Percentiles rank a stretch among this genome's conserved stretches.
Evolutionary conservation across 2,329 filamentous ascomycete genomes (phyloP).

Genomic region (Thermothelomyces thermophilus): DNA sequence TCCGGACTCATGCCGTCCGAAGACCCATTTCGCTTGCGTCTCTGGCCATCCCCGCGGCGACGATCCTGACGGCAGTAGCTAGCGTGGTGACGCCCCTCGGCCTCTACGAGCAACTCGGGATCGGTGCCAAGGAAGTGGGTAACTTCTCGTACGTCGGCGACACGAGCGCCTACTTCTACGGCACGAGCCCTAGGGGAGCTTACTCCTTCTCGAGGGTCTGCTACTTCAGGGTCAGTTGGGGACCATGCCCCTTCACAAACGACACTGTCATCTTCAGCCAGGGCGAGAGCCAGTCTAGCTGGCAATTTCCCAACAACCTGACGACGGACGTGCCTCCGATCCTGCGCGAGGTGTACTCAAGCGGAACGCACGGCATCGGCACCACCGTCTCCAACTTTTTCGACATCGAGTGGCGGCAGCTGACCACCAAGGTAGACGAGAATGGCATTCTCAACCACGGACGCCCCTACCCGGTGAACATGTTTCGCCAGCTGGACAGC

Average conservation of each 20-base stretch:
- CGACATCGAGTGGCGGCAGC: conserved; percentile 9
- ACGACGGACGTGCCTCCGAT: not conserved
- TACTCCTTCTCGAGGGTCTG: not conserved
- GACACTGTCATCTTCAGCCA: not conserved
- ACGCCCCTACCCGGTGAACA: not conserved
- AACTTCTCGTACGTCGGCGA: conserved; percentile 1
- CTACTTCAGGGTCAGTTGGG: not conserved
- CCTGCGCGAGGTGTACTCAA: conserved; percentile 2
- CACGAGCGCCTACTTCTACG: not conserved
- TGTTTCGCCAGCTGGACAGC: not conserved
- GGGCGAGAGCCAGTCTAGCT: not conserved
- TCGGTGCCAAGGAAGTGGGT: not conserved
- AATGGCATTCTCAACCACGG: not conserved
- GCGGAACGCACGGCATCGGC: not conserved
- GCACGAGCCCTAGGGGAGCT: not conserved
- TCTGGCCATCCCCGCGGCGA: not conserved
- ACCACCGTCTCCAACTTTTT: conserved; percentile 9
- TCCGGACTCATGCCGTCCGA: conserved; percentile 1
- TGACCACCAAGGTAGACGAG: not conserved
- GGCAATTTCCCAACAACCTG: not conserved
- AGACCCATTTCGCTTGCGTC: not conserved
- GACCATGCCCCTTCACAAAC: conserved; percentile 1
- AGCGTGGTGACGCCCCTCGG: conserved; percentile 7
- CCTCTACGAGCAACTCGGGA: not conserved
- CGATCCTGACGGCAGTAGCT: not conserved